Evolutionary conservation across 305 asterid species (phyloP).

Genomic region (Fraxinus greggii): DNA sequence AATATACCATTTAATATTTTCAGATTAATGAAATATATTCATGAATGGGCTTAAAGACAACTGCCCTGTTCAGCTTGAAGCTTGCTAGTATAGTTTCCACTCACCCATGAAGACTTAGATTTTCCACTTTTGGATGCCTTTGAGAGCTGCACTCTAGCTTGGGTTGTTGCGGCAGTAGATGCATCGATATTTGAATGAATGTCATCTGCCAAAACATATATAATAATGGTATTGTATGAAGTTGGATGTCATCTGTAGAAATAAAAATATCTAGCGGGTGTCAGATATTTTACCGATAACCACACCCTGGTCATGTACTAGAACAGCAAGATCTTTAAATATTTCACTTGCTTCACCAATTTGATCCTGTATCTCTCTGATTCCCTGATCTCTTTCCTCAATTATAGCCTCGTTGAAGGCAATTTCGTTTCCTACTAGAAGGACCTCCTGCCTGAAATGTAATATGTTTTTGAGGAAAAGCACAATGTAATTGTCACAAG

Average conservation of each 20-base stretch:
- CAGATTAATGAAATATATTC: not conserved
- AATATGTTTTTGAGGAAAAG: not conserved
- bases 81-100: conserved; percentile 7
- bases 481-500: not conserved
- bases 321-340: conserved; percentile 28
- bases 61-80: not conserved
- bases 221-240: not conserved
- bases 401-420: conserved; percentile 25
- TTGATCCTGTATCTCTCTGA: conserved; percentile 29
- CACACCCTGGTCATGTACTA: conserved; percentile 29
- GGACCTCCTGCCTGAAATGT: conserved; percentile 23
- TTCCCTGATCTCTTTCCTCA: conserved; percentile 29
- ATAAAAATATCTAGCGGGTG: not conserved
- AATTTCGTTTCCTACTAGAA: conserved; percentile 26
- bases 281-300: conserved; percentile 11
- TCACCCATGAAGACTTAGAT: conserved; percentile 30
- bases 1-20: not conserved
- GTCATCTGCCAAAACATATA: conserved; percentile 23
- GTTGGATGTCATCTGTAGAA: not conserved
- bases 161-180: conserved; percentile 28
- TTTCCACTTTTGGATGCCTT: conserved; percentile 25
- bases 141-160: conserved; percentile 29
- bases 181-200: conserved; percentile 26
- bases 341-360: conserved; percentile 32
- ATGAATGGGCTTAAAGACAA: not conserved